A percentile compares a stretch with the other conserved stretches of the same genome.
phyloP scores from a whole-genome alignment of 495 filamentous ascomycete genomes.

The Aspergillus biplanus region DNA sequence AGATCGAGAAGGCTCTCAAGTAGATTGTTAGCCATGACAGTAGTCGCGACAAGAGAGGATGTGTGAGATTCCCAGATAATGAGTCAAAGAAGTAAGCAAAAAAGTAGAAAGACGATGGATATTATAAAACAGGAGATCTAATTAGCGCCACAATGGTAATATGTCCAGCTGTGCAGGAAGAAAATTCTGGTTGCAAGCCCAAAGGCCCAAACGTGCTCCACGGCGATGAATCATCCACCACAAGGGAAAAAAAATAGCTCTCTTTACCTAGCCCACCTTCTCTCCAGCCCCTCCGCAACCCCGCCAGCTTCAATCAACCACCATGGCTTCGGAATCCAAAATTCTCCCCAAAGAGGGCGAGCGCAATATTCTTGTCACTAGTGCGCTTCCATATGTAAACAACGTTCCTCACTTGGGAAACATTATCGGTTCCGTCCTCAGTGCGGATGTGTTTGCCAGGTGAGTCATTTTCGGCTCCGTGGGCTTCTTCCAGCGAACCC shows the following conservation, averaged over 20 bases:
- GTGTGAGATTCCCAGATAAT: not conserved
- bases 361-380: conserved; percentile 50
- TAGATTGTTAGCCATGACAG: conserved; percentile 52
- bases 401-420: conserved; percentile 96
- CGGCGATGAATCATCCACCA: conserved; percentile 30
- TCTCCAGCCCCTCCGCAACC: conserved; percentile 36
- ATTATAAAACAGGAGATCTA: no score
- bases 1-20: conserved; percentile 76
- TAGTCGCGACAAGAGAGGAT: not conserved
- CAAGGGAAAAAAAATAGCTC: conserved; percentile 20
- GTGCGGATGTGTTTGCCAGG: conserved; percentile 76
- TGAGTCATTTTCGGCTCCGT: conserved; percentile 35
- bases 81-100: not conserved
- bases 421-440: conserved; percentile 86
- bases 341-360: conserved; percentile 49
- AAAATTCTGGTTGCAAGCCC: no score
- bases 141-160: no score
- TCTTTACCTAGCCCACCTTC: conserved; percentile 23
- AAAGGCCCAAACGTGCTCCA: not conserved
- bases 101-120: no score
- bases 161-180: no score
- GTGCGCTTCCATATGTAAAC: conserved; percentile 86
- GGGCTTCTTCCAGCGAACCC: not conserved
- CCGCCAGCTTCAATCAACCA: conserved; percentile 28
- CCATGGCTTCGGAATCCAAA: conserved; percentile 35